Evolutionary conservation across 225 moss, liverwort and hornwort genomes (phyloP).

Genomic region (Pseudisothecium myosuroides): DNA sequence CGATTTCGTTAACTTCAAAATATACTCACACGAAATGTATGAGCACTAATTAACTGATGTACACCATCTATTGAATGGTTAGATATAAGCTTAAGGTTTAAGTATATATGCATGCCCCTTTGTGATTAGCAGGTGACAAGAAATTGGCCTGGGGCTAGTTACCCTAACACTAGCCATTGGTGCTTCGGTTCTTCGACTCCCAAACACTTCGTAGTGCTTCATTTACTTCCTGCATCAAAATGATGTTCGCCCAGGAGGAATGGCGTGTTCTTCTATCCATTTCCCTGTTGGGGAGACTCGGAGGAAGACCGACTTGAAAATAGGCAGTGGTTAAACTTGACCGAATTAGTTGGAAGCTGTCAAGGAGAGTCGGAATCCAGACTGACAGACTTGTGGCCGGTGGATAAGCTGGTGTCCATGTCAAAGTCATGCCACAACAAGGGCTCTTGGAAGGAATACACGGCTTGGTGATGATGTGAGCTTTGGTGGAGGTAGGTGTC

Average conservation of each 20-base stretch:
- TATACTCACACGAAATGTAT: neutral
- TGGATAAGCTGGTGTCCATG: slow-evolving; percentile 23
- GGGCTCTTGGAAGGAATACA: slow-evolving; percentile 20
- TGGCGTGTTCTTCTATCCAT: neutral
- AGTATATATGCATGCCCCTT: neutral
- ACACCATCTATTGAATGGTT: neutral
- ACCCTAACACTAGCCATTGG: neutral
- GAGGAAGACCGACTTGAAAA: neutral
- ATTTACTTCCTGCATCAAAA: neutral
- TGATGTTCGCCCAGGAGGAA: neutral
- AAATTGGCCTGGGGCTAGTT: neutral
- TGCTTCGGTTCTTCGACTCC: neutral
- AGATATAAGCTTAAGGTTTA: neutral
- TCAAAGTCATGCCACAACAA: slow-evolving; percentile 35
- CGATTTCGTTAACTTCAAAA: neutral
- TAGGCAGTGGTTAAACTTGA: neutral
- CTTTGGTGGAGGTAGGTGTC: slow-evolving; percentile 26
- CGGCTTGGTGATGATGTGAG: slow-evolving; percentile 14
- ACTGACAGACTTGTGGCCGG: slow-evolving; percentile 6
- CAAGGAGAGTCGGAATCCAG: slow-evolving; percentile 16
- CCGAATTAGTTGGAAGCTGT: neutral
- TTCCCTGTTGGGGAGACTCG: neutral
- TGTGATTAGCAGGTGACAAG: neutral
- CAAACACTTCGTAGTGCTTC: neutral
- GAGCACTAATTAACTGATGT: neutral